Percentiles rank a stretch among this genome's conserved stretches.
Conservation (phyloP, 2,329 filamentous ascomycete genomes). For the Akanthomyces dipterigenus region DNA sequence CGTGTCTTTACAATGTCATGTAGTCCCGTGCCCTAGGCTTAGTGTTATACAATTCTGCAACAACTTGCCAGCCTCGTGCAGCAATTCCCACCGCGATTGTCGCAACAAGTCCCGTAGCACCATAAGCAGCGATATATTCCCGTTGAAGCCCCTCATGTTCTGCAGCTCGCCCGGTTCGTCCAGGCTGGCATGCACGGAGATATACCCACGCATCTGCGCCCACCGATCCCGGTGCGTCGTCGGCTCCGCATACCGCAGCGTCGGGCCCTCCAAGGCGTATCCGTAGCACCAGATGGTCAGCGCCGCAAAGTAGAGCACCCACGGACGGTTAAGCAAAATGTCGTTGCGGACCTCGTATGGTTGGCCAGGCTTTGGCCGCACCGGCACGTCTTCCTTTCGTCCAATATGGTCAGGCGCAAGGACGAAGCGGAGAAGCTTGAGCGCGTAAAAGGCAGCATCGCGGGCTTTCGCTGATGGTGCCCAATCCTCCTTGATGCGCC, state of each 20-base stretch:
- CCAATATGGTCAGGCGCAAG: conserved; percentile 49
- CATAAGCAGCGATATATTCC: conserved; percentile 73
- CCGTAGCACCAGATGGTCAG: conserved; percentile 95
- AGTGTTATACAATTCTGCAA: conserved; percentile 72
- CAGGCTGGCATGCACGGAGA: conserved; percentile 65
- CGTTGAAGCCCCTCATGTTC: conserved; percentile 67
- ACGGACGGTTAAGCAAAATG: conserved; percentile 81
- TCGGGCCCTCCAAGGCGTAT: conserved; percentile 77
- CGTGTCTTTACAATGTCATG: conserved; percentile 20
- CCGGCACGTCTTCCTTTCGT: conserved; percentile 31
- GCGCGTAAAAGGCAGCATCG: conserved; percentile 86
- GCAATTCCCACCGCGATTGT: conserved; percentile 81
- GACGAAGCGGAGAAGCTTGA: conserved; percentile 83
- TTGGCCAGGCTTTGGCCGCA: conserved; percentile 33
- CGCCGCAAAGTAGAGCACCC: conserved; percentile 90
- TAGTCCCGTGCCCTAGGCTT: conserved; percentile 28
- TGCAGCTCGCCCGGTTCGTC: conserved; percentile 71
- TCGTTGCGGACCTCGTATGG: conserved; percentile 81
- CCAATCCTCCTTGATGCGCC: conserved; percentile 84
- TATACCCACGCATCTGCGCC: conserved; percentile 71
- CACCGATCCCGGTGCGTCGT: conserved; percentile 58
- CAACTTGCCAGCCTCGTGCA: conserved; percentile 78
- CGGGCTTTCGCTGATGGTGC: conserved; percentile 81
- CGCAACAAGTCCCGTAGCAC: conserved; percentile 76
- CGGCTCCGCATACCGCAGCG: conserved; percentile 37